Conservation (phyloP, 805 yeast genomes). For the Candida xyloterini region DNA sequence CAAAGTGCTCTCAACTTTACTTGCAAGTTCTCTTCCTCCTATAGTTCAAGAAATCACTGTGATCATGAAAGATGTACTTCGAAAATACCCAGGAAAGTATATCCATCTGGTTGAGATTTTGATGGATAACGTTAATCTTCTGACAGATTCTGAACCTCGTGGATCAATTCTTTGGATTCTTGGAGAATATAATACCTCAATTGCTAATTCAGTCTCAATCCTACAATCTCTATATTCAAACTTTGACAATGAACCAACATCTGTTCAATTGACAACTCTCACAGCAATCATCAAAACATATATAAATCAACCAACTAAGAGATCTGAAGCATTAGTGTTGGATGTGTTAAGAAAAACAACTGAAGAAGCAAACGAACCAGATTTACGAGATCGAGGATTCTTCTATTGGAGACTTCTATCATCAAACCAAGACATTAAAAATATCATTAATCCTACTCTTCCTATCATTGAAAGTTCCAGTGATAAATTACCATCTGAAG, state of each 20-base stretch:
- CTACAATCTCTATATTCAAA: constrained; percentile 42
- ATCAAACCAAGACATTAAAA: constrained; percentile 38
- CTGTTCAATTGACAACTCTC: constrained; percentile 69
- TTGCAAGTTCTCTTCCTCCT: constrained; percentile 64
- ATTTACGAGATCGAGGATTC: constrained; percentile 78
- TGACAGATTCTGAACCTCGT: constrained; percentile 77
- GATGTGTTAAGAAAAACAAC: constrained; percentile 64
- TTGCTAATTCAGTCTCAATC: constrained; percentile 40
- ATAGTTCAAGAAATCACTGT: constrained; percentile 78
- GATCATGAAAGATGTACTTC: constrained; percentile 69
- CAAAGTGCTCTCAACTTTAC: constrained; percentile 53
- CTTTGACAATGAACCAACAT: constrained; percentile 63
- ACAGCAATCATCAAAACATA: constrained; percentile 75
- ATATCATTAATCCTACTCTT: constrained; percentile 55
- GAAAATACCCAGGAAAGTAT: constrained; percentile 68
- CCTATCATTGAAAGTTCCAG: constrained; percentile 67
- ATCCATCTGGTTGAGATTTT: constrained; percentile 42
- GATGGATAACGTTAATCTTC: constrained; percentile 42
- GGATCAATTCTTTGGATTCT: constrained; percentile 79
- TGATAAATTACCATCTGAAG: constrained; percentile 64
- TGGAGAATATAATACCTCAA: constrained; percentile 61
- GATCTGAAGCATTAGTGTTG: constrained; percentile 56
- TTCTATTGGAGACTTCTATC: constrained; percentile 84
- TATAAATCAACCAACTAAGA: constrained; percentile 36
- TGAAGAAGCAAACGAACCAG: constrained; percentile 77